Evolutionary conservation across 176 grass and related monocot genomes (phyloP).

Genomic region (Aechmea fasciata): DNA sequence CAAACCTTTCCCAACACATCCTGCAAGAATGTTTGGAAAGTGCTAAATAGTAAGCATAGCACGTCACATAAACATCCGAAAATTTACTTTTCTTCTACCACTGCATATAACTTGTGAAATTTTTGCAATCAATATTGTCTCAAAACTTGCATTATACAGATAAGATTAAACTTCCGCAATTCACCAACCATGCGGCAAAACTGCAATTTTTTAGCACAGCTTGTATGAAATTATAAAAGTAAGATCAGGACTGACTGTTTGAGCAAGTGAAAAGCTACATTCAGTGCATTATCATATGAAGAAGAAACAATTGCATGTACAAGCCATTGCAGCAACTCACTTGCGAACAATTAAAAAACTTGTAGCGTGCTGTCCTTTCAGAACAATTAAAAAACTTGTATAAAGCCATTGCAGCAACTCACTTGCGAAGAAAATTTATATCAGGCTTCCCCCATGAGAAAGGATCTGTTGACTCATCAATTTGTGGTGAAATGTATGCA

Average conservation of each 20-base stretch:
- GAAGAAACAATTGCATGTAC: too few species aligned
- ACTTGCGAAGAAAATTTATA: constrained; percentile 77
- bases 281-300: not conserved
- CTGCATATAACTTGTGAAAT: not conserved
- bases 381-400: not conserved
- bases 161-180: too few species aligned
- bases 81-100: not conserved
- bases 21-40: constrained; percentile 29
- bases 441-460: constrained; percentile 95
- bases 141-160: too few species aligned
- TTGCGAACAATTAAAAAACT: too few species aligned
- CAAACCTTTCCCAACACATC: constrained; percentile 95
- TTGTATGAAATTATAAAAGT: not conserved
- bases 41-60: not conserved
- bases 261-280: not conserved
- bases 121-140: not conserved
- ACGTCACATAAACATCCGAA: not conserved
- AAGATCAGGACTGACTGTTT: not conserved
- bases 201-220: not conserved
- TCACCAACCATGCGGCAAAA: too few species aligned
- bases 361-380: not conserved
- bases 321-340: too few species aligned
- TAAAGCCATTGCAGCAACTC: constrained; percentile 26
- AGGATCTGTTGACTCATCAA: constrained; percentile 73
- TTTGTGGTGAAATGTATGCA: constrained; percentile 71